A percentile compares a stretch with the other conserved stretches of the same genome.
phyloP scores from a whole-genome alignment of 2,329 filamentous ascomycete genomes.

The Ploettnerulaceae sp. region DNA sequence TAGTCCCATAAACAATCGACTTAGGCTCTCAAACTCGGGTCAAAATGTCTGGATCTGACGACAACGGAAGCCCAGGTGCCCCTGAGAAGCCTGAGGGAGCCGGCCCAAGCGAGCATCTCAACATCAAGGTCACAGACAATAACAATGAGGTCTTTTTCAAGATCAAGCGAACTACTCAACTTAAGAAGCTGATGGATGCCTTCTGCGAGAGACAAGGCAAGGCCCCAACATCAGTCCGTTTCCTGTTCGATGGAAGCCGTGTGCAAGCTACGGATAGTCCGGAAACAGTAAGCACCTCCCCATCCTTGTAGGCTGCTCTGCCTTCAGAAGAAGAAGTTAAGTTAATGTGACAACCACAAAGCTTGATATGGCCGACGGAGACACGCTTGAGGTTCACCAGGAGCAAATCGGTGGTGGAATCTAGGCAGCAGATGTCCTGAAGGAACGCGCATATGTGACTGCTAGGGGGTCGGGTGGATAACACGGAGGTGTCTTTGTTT shows the following conservation, averaged over 20 bases:
- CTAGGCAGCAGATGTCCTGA: conserved; percentile 18
- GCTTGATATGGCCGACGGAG: conserved; percentile 96
- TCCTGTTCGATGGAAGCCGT: conserved; percentile 92
- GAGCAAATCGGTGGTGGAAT: conserved; percentile 82
- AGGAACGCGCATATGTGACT: background rate
- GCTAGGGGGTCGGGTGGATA: background rate
- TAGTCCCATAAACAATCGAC: conserved; percentile 17
- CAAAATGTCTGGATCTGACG: conserved; percentile 35
- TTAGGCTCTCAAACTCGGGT: background rate
- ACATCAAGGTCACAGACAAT: conserved; percentile 99
- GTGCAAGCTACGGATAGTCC: conserved; percentile 88
- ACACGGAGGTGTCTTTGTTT: conserved; percentile 6
- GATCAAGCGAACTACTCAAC: conserved; percentile 93
- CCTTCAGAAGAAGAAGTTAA: background rate
- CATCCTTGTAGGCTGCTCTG: background rate
- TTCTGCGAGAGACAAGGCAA: conserved; percentile 98
- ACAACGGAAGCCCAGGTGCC: conserved; percentile 44
- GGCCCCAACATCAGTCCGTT: conserved; percentile 75
- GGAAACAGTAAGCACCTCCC: conserved; percentile 66
- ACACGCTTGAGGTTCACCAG: conserved; percentile 95
- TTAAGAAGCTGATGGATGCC: conserved; percentile 97
- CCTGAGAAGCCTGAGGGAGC: conserved; percentile 31
- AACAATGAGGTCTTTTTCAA: conserved; percentile 99
- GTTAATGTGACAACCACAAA: conserved; percentile 37
- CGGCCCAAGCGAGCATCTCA: conserved; percentile 70